Percentiles rank a stretch among this genome's conserved stretches.
These are phyloP conservation scores for Cordyceps farinosa DNA, from an alignment of 2,329 filamentous ascomycete genomes.

Conservation along the genomic window DNA sequence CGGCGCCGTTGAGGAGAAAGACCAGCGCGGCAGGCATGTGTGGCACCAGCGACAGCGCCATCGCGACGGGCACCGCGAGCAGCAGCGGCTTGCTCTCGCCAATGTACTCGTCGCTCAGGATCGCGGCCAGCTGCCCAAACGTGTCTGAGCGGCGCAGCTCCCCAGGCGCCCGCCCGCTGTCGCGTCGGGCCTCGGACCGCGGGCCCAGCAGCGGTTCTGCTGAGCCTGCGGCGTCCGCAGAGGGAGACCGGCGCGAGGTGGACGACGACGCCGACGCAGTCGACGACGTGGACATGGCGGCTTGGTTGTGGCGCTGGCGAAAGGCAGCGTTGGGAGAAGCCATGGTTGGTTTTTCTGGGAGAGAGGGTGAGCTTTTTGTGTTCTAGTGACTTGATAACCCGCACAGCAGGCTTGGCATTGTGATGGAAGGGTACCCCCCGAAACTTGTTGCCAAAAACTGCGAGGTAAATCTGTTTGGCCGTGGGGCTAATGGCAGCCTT, in stretches of 20 bases:
- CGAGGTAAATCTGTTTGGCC: background rate
- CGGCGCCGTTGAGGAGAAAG: conserved; percentile 19
- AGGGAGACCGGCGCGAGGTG: background rate
- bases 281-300: conserved; percentile 7
- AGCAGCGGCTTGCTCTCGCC: conserved; percentile 20
- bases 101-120: conserved; percentile 18
- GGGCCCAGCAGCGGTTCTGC: background rate
- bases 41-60: conserved; percentile 9
- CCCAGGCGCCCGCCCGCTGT: background rate
- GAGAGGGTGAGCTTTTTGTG: no score
- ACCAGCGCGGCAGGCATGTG: background rate
- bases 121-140: conserved; percentile 15
- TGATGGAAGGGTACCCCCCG: background rate
- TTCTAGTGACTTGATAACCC: background rate
- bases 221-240: background rate
- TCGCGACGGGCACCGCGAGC: conserved; percentile 15
- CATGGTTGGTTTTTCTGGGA: background rate
- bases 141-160: conserved; percentile 15
- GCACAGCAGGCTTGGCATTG: background rate
- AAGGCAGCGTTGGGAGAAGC: conserved; percentile 4
- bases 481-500: no score
- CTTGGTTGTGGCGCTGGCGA: conserved; percentile 12
- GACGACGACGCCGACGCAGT: background rate
- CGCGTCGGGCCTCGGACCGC: background rate
- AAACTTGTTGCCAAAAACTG: background rate